Conservation (phyloP, 768 basidiomycete species). For the Kwoniella dejecticola region DNA sequence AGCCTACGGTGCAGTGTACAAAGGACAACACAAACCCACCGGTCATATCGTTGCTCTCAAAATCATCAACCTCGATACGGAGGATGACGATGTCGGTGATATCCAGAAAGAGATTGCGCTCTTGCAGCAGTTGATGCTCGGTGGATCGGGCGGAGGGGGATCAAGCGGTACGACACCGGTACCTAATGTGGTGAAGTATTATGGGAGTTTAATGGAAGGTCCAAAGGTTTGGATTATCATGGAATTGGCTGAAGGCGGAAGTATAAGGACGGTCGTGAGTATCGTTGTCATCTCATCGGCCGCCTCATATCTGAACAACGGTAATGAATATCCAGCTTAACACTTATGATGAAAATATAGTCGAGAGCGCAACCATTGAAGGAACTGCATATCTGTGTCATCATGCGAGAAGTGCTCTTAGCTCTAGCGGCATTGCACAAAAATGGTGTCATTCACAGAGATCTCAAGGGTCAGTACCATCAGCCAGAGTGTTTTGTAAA, state of each 20-base stretch:
- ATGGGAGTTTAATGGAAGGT: slow-evolving; percentile 92
- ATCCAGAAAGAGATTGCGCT: slow-evolving; percentile 96
- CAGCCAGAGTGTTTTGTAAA: neutral
- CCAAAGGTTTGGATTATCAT: slow-evolving; percentile 98
- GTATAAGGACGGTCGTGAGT: slow-evolving; percentile 74
- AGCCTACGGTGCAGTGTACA: slow-evolving; percentile 93
- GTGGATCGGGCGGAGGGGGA: slow-evolving; percentile 4
- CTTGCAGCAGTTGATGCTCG: slow-evolving; percentile 70
- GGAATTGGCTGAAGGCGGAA: slow-evolving; percentile 95
- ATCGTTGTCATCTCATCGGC: neutral
- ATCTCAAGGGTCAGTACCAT: slow-evolving; percentile 69
- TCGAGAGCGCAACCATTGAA: slow-evolving; percentile 85
- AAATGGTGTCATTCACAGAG: slow-evolving; percentile 91
- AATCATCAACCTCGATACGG: slow-evolving; percentile 96
- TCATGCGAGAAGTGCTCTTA: slow-evolving; percentile 82
- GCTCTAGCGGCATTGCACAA: slow-evolving; percentile 89
- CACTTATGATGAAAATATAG: too few relatives aligned
- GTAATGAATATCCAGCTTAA: too few relatives aligned
- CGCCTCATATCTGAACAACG: too few relatives aligned
- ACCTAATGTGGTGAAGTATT: slow-evolving; percentile 88
- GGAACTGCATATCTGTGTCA: slow-evolving; percentile 84
- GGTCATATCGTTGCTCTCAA: slow-evolving; percentile 93
- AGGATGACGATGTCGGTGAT: slow-evolving; percentile 93
- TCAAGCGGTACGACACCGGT: slow-evolving; percentile 62
- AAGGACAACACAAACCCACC: slow-evolving; percentile 77